Evolutionary conservation across 225 moss, liverwort and hornwort species (phyloP), one percentile per base, ranked within the genome.

Genomic region (Bryoerythrophyllum caledonicum): DNA sequence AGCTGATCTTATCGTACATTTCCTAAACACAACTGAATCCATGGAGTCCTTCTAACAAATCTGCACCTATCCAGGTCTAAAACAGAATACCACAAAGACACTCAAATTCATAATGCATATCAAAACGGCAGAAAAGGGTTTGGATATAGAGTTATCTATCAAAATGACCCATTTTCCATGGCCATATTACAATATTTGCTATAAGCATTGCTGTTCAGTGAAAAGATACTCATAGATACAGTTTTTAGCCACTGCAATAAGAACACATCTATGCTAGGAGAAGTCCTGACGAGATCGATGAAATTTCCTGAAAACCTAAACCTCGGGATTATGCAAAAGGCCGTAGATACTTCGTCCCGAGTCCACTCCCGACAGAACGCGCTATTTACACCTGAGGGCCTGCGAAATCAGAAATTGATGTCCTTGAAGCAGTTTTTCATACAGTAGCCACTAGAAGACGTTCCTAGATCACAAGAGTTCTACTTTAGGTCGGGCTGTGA

Each of bases 401-500:
- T 55, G 2, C 62, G 41, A 43, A 74, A 54, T 1, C n/a, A 10
- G 10, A 25, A n/a, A 37, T 16, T 73, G 51, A 38, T 44, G 19
- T 55, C 51, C 53, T 46, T 6, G 16, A 41, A 12, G 5, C 27
- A 9, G 7, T 43, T 4, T 21, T 43, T 43, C 20, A 32, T 64
- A n/a, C 3, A 38, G n/a, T 1, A 58, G 20, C 26, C 35, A 46
- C 13, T 65, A n/a, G n/a, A n/a, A 32, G 34, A 60, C 3, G 16
- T 20, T n/a, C 25, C 43, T 35, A 11, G 28, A 41, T 46, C 4
- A 11, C 17, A 5, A 14, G 44, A 14, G 46, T 46, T 46, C 55
- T 80, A 68, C 6, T 69, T 46, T n/a, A 12, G 23, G 43, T 24
- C 46, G 5, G 16, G 54, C 69, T 54, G 54, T 55, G 63, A 48